Percentiles rank a stretch among this genome's conserved stretches.
These are phyloP conservation scores for Boletus rex-veris DNA, from an alignment of 768 basidiomycete genomes.

Conservation along the genomic window DNA sequence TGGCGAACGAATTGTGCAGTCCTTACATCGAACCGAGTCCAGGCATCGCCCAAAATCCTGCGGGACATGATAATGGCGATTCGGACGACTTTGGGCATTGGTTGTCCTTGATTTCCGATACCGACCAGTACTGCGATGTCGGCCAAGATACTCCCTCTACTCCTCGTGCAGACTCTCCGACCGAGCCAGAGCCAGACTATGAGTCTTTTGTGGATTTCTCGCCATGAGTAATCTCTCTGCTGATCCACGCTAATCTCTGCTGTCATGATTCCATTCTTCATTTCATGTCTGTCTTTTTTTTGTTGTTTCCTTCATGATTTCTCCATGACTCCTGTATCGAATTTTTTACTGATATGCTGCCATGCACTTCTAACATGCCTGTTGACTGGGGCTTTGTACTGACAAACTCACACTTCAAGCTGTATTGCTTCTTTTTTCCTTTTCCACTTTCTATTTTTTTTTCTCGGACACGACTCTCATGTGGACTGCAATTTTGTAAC, in stretches of 20 bases:
- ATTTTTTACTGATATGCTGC: background rate
- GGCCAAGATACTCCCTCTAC: background rate
- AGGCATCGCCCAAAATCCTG: no score
- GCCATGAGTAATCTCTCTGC: slow-evolving; percentile 3
- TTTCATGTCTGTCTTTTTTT: background rate
- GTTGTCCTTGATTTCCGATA: no score
- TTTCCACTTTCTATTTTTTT: no score
- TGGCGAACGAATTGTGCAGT: slow-evolving; percentile 3
- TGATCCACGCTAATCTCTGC: background rate
- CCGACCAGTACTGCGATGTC: no score
- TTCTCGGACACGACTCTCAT: background rate
- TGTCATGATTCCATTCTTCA: background rate
- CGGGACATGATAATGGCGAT: no score
- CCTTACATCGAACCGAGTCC: background rate
- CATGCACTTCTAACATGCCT: background rate
- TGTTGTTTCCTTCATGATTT: background rate
- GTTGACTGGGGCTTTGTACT: slow-evolving; percentile 15
- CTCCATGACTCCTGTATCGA: background rate
- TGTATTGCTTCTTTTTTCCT: background rate
- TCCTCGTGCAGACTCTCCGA: no score
- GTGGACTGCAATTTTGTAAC: slow-evolving; percentile 14
- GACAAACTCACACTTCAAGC: background rate
- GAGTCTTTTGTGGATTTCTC: background rate
- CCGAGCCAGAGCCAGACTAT: background rate
- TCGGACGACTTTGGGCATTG: no score